A percentile compares a stretch with the other conserved stretches of the same genome.
Conservation (phyloP, 2,329 filamentous ascomycete species). For the Aotearoamyces nothofagi region DNA sequence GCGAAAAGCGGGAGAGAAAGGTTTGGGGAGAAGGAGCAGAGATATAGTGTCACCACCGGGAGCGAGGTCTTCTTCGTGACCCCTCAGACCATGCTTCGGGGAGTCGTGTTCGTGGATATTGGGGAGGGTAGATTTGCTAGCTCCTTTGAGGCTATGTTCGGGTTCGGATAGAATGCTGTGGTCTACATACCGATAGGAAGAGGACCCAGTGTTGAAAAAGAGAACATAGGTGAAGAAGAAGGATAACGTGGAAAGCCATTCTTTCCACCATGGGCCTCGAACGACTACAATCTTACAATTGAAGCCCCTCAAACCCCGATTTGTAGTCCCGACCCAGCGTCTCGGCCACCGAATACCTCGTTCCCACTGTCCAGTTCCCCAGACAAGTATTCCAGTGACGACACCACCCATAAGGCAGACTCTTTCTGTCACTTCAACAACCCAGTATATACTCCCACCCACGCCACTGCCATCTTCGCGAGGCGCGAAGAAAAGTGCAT, state of each 20-base stretch:
- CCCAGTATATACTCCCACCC: constrained; percentile 92
- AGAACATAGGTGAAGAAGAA: constrained; percentile 68
- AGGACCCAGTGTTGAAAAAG: constrained; percentile 52
- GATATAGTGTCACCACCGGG: constrained; percentile 86
- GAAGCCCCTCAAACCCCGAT: constrained; percentile 78
- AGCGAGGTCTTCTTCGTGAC: constrained; percentile 83
- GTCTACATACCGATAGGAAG: constrained; percentile 65
- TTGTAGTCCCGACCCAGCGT: constrained; percentile 78
- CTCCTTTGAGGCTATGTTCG: constrained; percentile 38
- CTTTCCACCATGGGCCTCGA: constrained; percentile 67
- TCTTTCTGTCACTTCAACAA: constrained; percentile 79
- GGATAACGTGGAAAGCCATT: constrained; percentile 53
- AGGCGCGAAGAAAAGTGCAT: constrained; percentile 88
- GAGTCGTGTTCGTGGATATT: constrained; percentile 40
- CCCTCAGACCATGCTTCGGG: constrained; percentile 34
- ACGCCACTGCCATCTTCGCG: constrained; percentile 84
- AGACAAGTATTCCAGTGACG: constrained; percentile 74
- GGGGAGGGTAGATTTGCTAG: constrained; percentile 23
- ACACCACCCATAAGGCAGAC: constrained; percentile 84
- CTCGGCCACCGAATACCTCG: constrained; percentile 87
- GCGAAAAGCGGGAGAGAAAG: constrained; percentile 84
- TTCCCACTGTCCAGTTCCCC: constrained; percentile 94
- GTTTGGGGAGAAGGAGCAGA: constrained; percentile 79
- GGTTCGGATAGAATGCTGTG: constrained; percentile 41
- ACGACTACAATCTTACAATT: constrained; percentile 94